Conservation (phyloP, 192 early-diverging fungal species). For the Podochytrium sp. region DNA sequence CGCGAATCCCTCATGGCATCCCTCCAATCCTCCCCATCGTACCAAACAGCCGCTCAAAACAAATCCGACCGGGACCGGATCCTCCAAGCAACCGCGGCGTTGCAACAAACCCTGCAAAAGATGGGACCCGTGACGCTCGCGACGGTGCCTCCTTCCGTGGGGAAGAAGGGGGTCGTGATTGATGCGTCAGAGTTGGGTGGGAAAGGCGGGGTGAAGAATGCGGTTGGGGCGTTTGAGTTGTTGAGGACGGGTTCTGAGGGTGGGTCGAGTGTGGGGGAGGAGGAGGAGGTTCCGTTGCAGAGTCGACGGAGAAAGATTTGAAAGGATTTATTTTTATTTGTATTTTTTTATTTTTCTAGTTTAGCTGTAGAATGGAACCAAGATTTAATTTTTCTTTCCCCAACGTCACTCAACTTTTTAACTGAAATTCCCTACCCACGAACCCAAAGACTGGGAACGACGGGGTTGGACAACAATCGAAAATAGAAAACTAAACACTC, state of each 20-base stretch:
- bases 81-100: background rate
- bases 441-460: too few relatives aligned
- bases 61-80: background rate
- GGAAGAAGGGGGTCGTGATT: background rate
- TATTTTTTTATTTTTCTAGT: background rate
- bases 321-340: too few relatives aligned
- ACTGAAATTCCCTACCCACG: too few relatives aligned
- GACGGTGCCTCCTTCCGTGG: background rate
- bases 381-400: background rate
- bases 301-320: background rate
- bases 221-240: constrained; percentile 12
- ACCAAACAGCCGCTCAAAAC: background rate
- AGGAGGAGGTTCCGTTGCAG: background rate
- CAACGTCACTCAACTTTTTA: too few relatives aligned
- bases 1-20: constrained; percentile 6
- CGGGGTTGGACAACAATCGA: too few relatives aligned
- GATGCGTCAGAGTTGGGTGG: background rate
- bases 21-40: constrained; percentile 7
- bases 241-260: background rate
- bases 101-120: constrained; percentile 18
- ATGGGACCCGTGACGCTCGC: constrained; percentile 5
- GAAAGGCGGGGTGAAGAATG: background rate
- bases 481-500: too few relatives aligned
- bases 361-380: background rate
- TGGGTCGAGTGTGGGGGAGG: background rate